A percentile compares a stretch with the other conserved stretches of the same genome.
These are phyloP conservation scores for Stygiomarasmius scandens DNA, from an alignment of 1,284 basidiomycete species.

Conservation along the genomic window DNA sequence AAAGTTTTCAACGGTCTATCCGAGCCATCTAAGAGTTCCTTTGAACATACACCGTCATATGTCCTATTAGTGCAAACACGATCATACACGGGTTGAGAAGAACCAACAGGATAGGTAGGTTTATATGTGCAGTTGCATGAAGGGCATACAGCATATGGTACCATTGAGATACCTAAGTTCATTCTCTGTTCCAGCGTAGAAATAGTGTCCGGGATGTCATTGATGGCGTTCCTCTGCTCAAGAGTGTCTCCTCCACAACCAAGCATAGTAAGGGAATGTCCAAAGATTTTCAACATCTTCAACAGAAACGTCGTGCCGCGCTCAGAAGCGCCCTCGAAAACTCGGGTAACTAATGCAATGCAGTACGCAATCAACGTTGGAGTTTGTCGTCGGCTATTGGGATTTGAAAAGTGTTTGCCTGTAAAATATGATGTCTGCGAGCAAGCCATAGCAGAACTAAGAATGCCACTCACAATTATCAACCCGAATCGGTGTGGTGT, in stretches of 20 bases:
- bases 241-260: neutral
- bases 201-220: slow-evolving; percentile 1
- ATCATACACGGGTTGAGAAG: neutral
- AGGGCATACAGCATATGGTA: slow-evolving; percentile 3
- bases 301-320: neutral
- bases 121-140: neutral
- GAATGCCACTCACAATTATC: slow-evolving; percentile 1
- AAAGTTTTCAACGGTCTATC: neutral
- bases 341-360: neutral
- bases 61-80: neutral
- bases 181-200: neutral
- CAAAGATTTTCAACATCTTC: slow-evolving; percentile 2
- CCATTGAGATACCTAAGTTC: neutral
- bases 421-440: neutral
- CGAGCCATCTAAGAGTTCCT: neutral
- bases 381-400: neutral
- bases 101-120: neutral
- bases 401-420: neutral
- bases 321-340: neutral
- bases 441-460: neutral
- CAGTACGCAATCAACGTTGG: slow-evolving; percentile 1
- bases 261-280: neutral
- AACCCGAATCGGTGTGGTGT: neutral
- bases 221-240: neutral
- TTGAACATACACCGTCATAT: neutral